These are phyloP conservation scores for Penicillium pulvis DNA, from an alignment of 495 filamentous ascomycete genomes.

Conservation along the genomic window DNA sequence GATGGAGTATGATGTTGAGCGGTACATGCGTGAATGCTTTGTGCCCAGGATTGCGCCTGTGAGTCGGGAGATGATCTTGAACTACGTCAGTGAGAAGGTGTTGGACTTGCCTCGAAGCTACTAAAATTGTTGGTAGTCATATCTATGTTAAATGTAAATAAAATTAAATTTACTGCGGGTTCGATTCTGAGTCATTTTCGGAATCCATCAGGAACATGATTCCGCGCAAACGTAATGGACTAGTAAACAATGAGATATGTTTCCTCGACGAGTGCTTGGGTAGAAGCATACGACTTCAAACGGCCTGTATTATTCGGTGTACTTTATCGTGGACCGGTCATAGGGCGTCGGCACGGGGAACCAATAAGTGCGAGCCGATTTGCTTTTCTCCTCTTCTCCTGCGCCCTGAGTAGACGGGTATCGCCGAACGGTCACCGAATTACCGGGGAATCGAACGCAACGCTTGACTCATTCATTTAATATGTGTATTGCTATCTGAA, in stretches of 20 bases:
- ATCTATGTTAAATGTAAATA: neutral
- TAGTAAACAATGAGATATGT: no score
- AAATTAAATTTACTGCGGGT: neutral
- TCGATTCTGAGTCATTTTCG: neutral
- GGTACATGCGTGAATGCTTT: slow-evolving; percentile 71
- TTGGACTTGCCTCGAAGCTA: slow-evolving; percentile 57
- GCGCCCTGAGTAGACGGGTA: neutral
- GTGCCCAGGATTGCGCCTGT: slow-evolving; percentile 76
- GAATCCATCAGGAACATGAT: no score
- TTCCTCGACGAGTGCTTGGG: no score
- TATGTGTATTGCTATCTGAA: neutral
- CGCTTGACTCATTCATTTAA: neutral
- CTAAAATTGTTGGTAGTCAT: slow-evolving; percentile 20
- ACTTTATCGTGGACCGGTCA: neutral
- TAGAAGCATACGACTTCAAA: neutral
- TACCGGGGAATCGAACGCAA: neutral
- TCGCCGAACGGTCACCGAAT: neutral
- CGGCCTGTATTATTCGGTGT: no score
- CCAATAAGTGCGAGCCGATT: neutral
- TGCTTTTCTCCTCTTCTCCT: neutral
- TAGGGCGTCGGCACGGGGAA: neutral
- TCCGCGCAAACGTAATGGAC: no score
- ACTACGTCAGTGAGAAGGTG: slow-evolving; percentile 73
- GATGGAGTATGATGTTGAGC: slow-evolving; percentile 75
- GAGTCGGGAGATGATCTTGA: slow-evolving; percentile 78